Percentiles rank a stretch among this genome's conserved stretches.
Evolutionary conservation across 306 rosid species (phyloP).

Genomic region (Prunus kanzakura): DNA sequence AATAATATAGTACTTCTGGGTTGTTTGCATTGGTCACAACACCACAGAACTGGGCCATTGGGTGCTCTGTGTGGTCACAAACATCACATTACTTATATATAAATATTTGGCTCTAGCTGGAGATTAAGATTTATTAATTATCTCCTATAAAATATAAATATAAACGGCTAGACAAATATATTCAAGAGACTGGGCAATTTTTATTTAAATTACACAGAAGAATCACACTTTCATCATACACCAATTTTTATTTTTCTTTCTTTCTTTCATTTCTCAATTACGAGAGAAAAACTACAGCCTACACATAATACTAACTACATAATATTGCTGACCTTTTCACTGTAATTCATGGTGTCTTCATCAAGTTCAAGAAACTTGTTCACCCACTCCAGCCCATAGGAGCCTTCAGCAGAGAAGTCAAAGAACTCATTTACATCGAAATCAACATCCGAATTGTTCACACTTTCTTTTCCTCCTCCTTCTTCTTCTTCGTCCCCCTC

Average conservation of each 20-base stretch:
- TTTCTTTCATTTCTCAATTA: not conserved
- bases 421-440: constrained; percentile 55
- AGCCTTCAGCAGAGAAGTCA: constrained; percentile 38
- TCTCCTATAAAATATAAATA: not conserved
- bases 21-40: not conserved
- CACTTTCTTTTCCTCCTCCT: constrained; percentile 5
- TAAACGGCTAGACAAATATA: not conserved
- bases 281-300: not conserved
- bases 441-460: constrained; percentile 17
- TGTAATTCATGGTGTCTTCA: constrained; percentile 17
- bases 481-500: constrained; percentile 3
- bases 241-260: not conserved
- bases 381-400: constrained; percentile 48
- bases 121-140: not conserved
- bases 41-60: not conserved
- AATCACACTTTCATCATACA: not conserved
- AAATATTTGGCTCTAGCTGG: not conserved
- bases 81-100: too few species aligned
- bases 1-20: not conserved
- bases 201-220: not conserved
- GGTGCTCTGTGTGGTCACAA: too few species aligned
- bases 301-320: not conserved
- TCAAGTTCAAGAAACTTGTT: constrained; percentile 50
- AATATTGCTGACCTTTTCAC: constrained; percentile 2
- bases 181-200: not conserved